Conservation (phyloP, 1,284 basidiomycete genomes). For the Pseudomicrostroma phylloplanum region DNA sequence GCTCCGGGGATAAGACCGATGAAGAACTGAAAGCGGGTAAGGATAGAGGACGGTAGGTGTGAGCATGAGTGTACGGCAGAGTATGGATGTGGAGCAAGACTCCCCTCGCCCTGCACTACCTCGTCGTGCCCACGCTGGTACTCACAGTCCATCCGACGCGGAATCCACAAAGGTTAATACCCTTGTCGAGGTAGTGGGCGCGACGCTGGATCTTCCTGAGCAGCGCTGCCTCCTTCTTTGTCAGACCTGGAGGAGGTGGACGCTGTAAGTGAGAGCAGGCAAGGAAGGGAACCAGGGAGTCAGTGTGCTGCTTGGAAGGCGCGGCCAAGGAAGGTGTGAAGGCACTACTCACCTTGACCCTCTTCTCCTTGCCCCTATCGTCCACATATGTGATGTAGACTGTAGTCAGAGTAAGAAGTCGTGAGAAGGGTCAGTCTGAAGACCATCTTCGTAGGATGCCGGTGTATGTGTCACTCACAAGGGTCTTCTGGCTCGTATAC, state of each 20-base stretch:
- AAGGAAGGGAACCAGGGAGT: background rate
- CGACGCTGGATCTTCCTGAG: slow-evolving; percentile 55
- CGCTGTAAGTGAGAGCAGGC: slow-evolving; percentile 49
- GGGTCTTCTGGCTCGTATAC: slow-evolving; percentile 33
- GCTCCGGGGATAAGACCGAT: slow-evolving; percentile 66
- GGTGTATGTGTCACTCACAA: background rate
- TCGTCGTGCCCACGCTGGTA: background rate
- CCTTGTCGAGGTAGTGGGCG: slow-evolving; percentile 86
- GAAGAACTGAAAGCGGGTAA: slow-evolving; percentile 17
- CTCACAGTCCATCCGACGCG: slow-evolving; percentile 70
- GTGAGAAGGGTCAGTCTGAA: background rate
- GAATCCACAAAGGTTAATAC: slow-evolving; percentile 73
- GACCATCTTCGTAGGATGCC: background rate
- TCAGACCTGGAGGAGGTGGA: slow-evolving; percentile 69
- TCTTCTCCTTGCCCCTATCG: slow-evolving; percentile 62
- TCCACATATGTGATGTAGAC: slow-evolving; percentile 71
- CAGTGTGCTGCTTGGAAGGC: background rate
- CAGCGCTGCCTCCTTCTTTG: slow-evolving; percentile 68
- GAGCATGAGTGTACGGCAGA: background rate
- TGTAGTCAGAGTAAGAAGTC: slow-evolving; percentile 44
- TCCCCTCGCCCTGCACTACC: background rate
- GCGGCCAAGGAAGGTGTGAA: no score
- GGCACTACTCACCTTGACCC: slow-evolving; percentile 56
- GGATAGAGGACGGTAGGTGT: background rate
- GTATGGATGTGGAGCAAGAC: background rate